These are phyloP conservation scores for Cryptomeria japonica DNA, from an alignment of 75 land plant genomes.

Conservation along the genomic window DNA sequence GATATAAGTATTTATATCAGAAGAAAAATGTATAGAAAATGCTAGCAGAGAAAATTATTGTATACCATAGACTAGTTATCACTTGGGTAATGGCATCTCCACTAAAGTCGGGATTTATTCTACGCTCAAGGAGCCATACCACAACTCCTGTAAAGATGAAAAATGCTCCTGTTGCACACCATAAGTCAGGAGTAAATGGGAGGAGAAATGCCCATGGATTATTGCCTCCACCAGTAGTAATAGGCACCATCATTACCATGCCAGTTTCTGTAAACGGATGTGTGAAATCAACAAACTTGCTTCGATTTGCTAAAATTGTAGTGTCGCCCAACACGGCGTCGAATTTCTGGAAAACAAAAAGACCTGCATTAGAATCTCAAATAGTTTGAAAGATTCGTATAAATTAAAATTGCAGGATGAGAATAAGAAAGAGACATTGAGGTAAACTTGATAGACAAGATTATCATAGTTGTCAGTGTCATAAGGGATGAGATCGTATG, in stretches of 20 bases:
- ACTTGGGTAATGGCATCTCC: slow-evolving; percentile 39
- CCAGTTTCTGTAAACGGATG: slow-evolving; percentile 76
- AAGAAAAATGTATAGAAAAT: too few species aligned
- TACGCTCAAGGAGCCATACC: slow-evolving; percentile 64
- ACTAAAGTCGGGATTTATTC: slow-evolving; percentile 41
- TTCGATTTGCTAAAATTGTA: slow-evolving; percentile 59
- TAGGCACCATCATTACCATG: slow-evolving; percentile 60
- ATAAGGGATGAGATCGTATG: slow-evolving; percentile 17
- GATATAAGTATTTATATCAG: too few species aligned
- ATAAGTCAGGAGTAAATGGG: slow-evolving; percentile 44
- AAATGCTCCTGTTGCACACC: slow-evolving; percentile 38
- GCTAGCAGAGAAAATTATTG: background rate
- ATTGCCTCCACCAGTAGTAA: slow-evolving; percentile 19
- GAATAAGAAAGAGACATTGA: background rate
- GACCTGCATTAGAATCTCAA: too few species aligned
- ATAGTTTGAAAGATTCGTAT: background rate
- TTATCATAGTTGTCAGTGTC: background rate
- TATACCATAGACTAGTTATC: slow-evolving; percentile 24
- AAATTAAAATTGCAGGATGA: background rate
- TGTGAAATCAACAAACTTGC: slow-evolving; percentile 72
- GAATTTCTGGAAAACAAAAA: slow-evolving; percentile 44
- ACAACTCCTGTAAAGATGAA: slow-evolving; percentile 52
- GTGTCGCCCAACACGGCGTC: slow-evolving; percentile 82
- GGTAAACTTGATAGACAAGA: slow-evolving; percentile 11
- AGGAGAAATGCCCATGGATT: slow-evolving; percentile 50